These are phyloP conservation scores for Ganoderma lucidum DNA, from an alignment of 1,284 basidiomycete genomes.

Conservation along the genomic window DNA sequence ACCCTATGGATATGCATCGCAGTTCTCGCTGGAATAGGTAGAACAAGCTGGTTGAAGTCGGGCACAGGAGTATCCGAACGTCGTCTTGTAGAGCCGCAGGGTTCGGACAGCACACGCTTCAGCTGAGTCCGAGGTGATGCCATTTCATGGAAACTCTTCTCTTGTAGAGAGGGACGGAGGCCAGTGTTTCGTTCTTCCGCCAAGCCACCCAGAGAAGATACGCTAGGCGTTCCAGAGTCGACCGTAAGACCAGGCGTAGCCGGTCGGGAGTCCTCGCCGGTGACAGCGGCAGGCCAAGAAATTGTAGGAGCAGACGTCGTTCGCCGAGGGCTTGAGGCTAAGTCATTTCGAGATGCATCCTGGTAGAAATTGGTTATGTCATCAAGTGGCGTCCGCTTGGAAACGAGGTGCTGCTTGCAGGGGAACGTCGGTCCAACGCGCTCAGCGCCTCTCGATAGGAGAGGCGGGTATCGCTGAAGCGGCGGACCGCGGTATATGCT, in stretches of 20 bases:
- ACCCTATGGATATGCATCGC: slow-evolving; percentile 4
- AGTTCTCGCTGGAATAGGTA: neutral
- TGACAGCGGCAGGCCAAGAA: neutral
- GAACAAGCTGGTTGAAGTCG: slow-evolving; percentile 3
- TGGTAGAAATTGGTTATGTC: slow-evolving; percentile 28
- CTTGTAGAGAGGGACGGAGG: neutral
- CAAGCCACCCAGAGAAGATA: slow-evolving; percentile 8
- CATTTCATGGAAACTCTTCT: neutral
- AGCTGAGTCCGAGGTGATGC: slow-evolving; percentile 21
- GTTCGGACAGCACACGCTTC: slow-evolving; percentile 28
- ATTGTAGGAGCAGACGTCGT: slow-evolving; percentile 7
- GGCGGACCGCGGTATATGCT: neutral
- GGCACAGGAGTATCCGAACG: neutral
- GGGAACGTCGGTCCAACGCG: slow-evolving; percentile 12
- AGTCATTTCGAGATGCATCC: slow-evolving; percentile 1
- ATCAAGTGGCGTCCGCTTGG: slow-evolving; percentile 20
- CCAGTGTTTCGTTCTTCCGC: neutral
- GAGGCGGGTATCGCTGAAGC: slow-evolving; percentile 17
- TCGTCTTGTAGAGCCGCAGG: slow-evolving; percentile 1
- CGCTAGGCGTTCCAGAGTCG: slow-evolving; percentile 24
- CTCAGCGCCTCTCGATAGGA: slow-evolving; percentile 15
- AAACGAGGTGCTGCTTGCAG: slow-evolving; percentile 1
- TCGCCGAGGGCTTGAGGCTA: slow-evolving; percentile 3
- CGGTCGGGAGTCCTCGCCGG: neutral
- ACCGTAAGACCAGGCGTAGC: slow-evolving; percentile 28